phyloP scores from a whole-genome alignment of 768 basidiomycete species.

The Asterophora lycoperdoides region DNA sequence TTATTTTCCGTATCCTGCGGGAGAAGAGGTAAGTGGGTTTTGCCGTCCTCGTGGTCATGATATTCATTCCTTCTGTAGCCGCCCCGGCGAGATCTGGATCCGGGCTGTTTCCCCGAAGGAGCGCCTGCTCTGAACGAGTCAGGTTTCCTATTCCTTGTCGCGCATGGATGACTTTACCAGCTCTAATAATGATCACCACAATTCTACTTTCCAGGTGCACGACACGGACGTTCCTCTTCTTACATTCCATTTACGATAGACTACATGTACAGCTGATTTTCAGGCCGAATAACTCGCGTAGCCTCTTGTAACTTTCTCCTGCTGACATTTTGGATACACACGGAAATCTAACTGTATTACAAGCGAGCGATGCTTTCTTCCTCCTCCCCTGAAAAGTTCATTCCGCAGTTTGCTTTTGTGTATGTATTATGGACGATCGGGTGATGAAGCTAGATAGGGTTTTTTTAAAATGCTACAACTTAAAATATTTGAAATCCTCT shows the following conservation, averaged over 20 bases:
- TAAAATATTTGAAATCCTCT: too few species aligned
- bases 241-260: background rate
- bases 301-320: background rate
- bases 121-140: conserved; percentile 36
- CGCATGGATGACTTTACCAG: background rate
- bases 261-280: background rate
- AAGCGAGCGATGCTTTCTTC: too few species aligned
- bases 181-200: background rate
- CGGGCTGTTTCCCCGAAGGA: conserved; percentile 65
- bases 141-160: background rate
- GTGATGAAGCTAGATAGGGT: too few species aligned
- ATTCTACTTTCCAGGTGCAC: background rate
- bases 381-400: too few species aligned
- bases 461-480: too few species aligned
- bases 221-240: conserved; percentile 1
- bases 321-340: too few species aligned
- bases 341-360: too few species aligned
- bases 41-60: conserved; percentile 7
- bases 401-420: too few species aligned
- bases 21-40: conserved; percentile 61
- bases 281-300: background rate
- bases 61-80: conserved; percentile 35
- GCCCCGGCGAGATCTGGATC: conserved; percentile 73
- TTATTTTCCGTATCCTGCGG: conserved; percentile 68
- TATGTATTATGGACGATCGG: too few species aligned